Evolutionary conservation across 2,329 filamentous ascomycete genomes (phyloP), one percentile per base, ranked within the genome.

Genomic region (Colletotrichum horii): DNA sequence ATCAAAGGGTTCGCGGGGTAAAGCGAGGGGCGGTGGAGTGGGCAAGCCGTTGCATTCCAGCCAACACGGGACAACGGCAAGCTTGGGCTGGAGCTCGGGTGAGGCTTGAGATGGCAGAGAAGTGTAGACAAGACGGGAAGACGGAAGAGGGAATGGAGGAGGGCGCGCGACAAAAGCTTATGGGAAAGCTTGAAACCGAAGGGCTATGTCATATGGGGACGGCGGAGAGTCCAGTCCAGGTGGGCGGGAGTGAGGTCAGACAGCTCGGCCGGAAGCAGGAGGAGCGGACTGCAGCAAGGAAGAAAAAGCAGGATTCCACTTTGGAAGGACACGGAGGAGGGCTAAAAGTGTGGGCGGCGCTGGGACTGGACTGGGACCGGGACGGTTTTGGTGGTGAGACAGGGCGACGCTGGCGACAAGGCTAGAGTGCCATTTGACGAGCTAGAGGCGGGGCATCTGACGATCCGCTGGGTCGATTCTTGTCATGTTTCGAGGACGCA

Each of bases 401-500:
- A 84, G 83, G 67, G 70, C 76, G 79, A 62, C 67, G 28, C 84
- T 83, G 67, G 71, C 76, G 79, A 62, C 67, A 36, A 43, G 62
- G 36, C 61, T 61, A 55, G 32, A 68, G 34, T 69, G 24, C 16
- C 66, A 61, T 60, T 61, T 22, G 34, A 68, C 32, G 12, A 68
- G 52, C 34, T 32, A 70, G 58, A 32, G 58, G 73, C 74, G 74
- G 74, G 74, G 74, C 74, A 65, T 74, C 64, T 69, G 74, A 76
- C 70, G 64, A 75, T 73, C 70, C 56, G 15, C 43, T 64, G 43
- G 64, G 73, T 52, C 64, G 64, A 62, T 64, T 43, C 16, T 38
- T 36, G 60, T 64, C 60, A 1, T 26, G 11, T 52, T 22, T 11
- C 6, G 12, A 48, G 38, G 38, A 22, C 12, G 43, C 1, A 22